A percentile compares a stretch with the other conserved stretches of the same genome.
phyloP scores from a whole-genome alignment of 2,329 filamentous ascomycete species.

The Fusarium equiseti region DNA sequence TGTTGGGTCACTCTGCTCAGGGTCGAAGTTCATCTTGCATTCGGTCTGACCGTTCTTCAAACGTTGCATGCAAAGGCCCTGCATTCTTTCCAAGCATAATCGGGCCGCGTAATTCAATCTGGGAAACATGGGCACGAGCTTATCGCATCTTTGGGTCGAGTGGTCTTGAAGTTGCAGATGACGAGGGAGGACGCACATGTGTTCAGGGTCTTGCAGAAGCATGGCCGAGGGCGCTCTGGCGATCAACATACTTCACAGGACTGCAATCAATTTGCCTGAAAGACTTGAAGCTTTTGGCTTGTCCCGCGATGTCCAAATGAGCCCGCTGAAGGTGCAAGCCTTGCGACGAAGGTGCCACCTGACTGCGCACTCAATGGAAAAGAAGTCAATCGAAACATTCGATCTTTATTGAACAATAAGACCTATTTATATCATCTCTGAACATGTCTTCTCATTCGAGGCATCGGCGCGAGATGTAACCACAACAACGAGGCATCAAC shows the following conservation, averaged over 20 bases:
- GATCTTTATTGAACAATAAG: neutral
- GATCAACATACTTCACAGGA: neutral
- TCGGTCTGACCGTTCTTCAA: neutral
- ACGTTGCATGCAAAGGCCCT: neutral
- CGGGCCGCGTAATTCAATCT: constrained; percentile 15
- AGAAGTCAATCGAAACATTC: neutral
- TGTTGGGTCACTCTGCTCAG: neutral
- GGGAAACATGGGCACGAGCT: constrained; percentile 3
- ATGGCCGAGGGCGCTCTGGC: neutral
- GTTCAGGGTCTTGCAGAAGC: constrained; percentile 1
- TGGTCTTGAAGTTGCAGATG: constrained; percentile 7
- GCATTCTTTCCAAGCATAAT: neutral
- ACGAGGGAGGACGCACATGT: constrained; percentile 8
- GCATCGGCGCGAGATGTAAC: constrained; percentile 16
- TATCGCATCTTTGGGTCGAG: constrained; percentile 24
- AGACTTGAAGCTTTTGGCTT: too few relatives aligned
- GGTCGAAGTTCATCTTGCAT: neutral
- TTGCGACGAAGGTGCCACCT: too few relatives aligned
- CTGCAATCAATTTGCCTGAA: too few relatives aligned
- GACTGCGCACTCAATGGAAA: neutral
- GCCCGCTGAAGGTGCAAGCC: too few relatives aligned
- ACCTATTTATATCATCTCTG: neutral
- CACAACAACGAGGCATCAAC: neutral
- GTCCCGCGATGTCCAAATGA: too few relatives aligned
- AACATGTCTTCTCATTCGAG: neutral